phyloP scores from a whole-genome alignment of 208 protist species.

The Cochliopodium minus region DNA sequence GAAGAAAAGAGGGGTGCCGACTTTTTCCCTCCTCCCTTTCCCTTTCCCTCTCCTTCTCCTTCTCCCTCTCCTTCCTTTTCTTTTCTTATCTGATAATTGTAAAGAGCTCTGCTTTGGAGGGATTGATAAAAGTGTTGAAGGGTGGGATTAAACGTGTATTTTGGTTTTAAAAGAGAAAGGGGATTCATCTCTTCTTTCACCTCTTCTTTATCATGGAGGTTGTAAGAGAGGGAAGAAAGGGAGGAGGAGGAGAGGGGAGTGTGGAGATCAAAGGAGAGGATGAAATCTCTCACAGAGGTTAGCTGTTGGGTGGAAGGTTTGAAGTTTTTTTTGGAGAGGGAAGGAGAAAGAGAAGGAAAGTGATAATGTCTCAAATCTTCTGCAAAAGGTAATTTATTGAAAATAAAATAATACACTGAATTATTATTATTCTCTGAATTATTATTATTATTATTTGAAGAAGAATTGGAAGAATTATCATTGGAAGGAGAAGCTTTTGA shows the following conservation, averaged over 20 bases:
- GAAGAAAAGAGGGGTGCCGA: constrained; percentile 6
- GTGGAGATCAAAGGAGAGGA: constrained; percentile 32
- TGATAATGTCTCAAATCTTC: constrained; percentile 51
- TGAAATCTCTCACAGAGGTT: constrained; percentile 38
- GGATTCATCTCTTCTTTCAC: constrained; percentile 38
- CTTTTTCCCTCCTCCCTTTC: background rate
- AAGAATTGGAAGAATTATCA: too few species aligned
- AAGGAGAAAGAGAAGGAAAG: constrained; percentile 41
- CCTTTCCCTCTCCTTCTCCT: constrained; percentile 5
- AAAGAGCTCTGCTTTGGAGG: constrained; percentile 24
- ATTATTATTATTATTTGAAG: too few species aligned
- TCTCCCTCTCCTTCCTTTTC: constrained; percentile 8
- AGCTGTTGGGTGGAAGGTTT: constrained; percentile 37
- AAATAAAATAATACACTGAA: constrained; percentile 48
- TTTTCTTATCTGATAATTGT: constrained; percentile 16
- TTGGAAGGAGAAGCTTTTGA: background rate
- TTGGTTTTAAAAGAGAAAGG: constrained; percentile 34
- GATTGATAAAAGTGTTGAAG: constrained; percentile 58
- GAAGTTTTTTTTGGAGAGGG: too few species aligned
- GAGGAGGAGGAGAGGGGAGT: too few species aligned
- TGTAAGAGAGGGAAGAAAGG: constrained; percentile 24
- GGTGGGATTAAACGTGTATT: constrained; percentile 56
- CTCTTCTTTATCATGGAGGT: constrained; percentile 28
- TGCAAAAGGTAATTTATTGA: constrained; percentile 49
- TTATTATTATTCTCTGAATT: too few species aligned